These are phyloP conservation scores for Ophiostoma quercus DNA, from an alignment of 2,329 filamentous ascomycete genomes.

Conservation along the genomic window DNA sequence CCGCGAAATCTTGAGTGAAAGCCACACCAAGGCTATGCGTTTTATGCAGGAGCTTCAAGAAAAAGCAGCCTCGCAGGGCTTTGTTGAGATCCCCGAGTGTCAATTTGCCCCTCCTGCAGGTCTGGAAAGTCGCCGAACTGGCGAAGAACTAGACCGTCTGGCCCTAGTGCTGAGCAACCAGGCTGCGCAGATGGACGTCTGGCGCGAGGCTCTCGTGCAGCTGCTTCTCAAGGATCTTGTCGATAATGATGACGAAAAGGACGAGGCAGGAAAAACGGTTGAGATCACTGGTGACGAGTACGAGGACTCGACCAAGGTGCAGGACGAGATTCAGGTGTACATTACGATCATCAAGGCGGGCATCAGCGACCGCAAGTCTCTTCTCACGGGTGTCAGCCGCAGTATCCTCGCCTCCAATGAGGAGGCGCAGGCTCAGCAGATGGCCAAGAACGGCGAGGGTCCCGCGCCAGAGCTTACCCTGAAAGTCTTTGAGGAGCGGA, in stretches of 20 bases:
- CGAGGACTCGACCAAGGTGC: constrained; percentile 75
- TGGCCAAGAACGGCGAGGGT: constrained; percentile 60
- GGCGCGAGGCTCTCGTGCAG: constrained; percentile 67
- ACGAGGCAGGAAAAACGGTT: constrained; percentile 50
- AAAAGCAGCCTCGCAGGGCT: constrained; percentile 48
- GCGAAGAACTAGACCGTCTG: constrained; percentile 62
- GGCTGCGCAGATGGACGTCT: constrained; percentile 63
- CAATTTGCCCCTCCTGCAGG: constrained; percentile 51
- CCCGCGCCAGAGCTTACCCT: constrained; percentile 62
- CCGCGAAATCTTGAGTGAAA: constrained; percentile 66
- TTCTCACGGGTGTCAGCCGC: constrained; percentile 64
- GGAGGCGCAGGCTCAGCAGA: constrained; percentile 53
- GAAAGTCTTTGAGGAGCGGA: constrained; percentile 46
- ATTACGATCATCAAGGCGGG: constrained; percentile 70
- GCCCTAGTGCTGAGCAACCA: constrained; percentile 65
- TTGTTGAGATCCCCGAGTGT: constrained; percentile 60
- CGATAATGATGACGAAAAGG: constrained; percentile 74
- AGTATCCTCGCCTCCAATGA: constrained; percentile 73
- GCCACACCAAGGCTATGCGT: constrained; percentile 51
- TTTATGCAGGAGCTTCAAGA: constrained; percentile 59
- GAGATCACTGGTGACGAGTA: constrained; percentile 81
- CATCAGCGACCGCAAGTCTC: constrained; percentile 71
- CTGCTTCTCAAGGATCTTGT: constrained; percentile 70
- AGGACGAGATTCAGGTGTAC: constrained; percentile 85
- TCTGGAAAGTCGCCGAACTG: constrained; percentile 64